Conservation (phyloP, 805 yeast species). For the Maudiozyma bulderi region DNA sequence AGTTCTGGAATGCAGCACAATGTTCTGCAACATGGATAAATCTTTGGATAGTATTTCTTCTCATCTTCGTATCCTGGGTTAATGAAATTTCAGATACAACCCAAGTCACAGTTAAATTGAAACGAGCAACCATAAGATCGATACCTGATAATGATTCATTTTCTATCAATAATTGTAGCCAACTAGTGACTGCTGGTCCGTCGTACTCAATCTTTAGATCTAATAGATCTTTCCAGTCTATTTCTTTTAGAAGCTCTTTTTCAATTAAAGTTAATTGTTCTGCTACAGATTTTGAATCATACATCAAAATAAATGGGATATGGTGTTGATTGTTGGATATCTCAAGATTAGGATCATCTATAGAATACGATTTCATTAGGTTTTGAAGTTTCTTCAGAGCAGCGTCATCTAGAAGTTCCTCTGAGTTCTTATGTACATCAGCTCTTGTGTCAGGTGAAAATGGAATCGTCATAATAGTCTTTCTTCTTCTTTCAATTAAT, state of each 20-base stretch:
- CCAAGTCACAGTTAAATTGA: slow-evolving; percentile 87
- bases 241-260: slow-evolving; percentile 67
- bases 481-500: slow-evolving; percentile 32
- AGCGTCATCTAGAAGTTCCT: slow-evolving; percentile 4
- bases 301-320: slow-evolving; percentile 72
- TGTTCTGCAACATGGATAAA: slow-evolving; percentile 79
- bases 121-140: slow-evolving; percentile 72
- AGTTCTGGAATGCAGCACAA: slow-evolving; percentile 67
- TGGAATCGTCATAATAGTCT: slow-evolving; percentile 29
- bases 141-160: slow-evolving; percentile 57
- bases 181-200: slow-evolving; percentile 61
- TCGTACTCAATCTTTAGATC: slow-evolving; percentile 66
- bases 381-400: slow-evolving; percentile 16
- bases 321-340: slow-evolving; percentile 41
- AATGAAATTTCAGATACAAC: slow-evolving; percentile 76
- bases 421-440: slow-evolving; percentile 1
- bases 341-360: slow-evolving; percentile 20
- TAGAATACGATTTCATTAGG: slow-evolving; percentile 17
- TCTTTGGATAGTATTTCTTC: slow-evolving; percentile 66
- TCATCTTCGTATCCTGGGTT: slow-evolving; percentile 48
- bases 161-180: slow-evolving; percentile 68
- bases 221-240: slow-evolving; percentile 86
- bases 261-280: slow-evolving; percentile 83
- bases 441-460: slow-evolving; percentile 21
- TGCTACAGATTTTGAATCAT: slow-evolving; percentile 56